Conservation (phyloP, 495 filamentous ascomycete species). For the Extremus antarcticus region DNA sequence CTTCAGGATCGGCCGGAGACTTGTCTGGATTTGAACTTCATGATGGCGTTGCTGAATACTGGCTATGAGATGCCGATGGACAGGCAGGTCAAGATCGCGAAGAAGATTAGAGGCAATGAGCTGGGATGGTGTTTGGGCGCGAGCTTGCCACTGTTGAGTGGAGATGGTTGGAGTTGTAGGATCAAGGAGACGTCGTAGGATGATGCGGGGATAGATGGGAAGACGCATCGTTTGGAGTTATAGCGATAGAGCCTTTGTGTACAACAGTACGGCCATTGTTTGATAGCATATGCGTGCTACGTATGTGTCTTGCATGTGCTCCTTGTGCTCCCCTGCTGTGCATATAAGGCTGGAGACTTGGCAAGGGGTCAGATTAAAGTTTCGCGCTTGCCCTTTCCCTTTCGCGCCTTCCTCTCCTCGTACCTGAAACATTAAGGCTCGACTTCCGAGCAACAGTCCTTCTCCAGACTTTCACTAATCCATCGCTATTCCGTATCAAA, state of each 20-base stretch:
- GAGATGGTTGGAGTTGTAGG: slow-evolving; percentile 67
- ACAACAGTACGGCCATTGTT: not conserved
- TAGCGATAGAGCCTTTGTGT: not conserved
- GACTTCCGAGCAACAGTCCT: too few species aligned
- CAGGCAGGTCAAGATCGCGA: slow-evolving; percentile 90
- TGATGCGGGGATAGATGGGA: not conserved
- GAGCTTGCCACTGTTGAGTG: slow-evolving; percentile 64
- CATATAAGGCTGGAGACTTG: too few species aligned
- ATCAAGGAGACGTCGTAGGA: slow-evolving; percentile 44
- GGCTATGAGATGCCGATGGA: slow-evolving; percentile 97
- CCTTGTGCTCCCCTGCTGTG: too few species aligned
- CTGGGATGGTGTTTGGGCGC: slow-evolving; percentile 96
- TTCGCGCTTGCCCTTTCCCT: too few species aligned
- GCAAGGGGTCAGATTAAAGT: too few species aligned
- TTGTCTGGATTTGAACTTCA: slow-evolving; percentile 92
- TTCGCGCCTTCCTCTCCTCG: too few species aligned
- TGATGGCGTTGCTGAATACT: slow-evolving; percentile 82
- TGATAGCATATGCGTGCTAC: not conserved
- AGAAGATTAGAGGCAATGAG: slow-evolving; percentile 97
- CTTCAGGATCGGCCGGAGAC: slow-evolving; percentile 71
- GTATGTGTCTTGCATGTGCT: too few species aligned
- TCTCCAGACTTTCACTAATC: too few species aligned
- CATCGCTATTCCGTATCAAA: too few species aligned
- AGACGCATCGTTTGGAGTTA: not conserved
- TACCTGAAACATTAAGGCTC: too few species aligned